A percentile compares a stretch with the other conserved stretches of the same genome.
Evolutionary conservation across 176 grass and related monocot species (phyloP).

Genomic region (Zea luxurians): DNA sequence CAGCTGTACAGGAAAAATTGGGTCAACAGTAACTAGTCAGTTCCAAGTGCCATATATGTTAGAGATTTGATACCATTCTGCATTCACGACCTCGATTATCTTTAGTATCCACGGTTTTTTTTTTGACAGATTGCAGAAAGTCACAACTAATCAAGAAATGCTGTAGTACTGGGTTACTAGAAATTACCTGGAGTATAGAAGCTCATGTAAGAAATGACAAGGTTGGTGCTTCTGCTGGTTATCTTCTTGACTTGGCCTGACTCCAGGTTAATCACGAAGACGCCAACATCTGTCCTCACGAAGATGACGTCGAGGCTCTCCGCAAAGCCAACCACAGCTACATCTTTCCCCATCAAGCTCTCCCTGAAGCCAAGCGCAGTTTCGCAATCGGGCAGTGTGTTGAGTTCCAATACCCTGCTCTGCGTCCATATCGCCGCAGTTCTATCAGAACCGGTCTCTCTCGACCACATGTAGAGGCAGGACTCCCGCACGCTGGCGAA

Average conservation of each 20-base stretch:
- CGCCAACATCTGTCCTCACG: background rate
- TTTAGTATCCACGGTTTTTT: no score
- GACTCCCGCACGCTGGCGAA: conserved; percentile 24
- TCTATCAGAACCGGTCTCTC: conserved; percentile 1
- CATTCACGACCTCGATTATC: background rate
- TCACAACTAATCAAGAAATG: background rate
- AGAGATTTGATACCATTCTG: no score
- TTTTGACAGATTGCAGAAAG: background rate
- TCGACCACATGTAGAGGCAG: conserved; percentile 27
- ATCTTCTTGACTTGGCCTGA: conserved; percentile 19
- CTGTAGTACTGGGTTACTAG: background rate
- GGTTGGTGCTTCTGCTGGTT: background rate
- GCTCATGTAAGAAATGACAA: conserved; percentile 14
- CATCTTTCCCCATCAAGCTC: no score
- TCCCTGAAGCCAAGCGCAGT: no score
- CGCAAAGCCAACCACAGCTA: conserved; percentile 12
- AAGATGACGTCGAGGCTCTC: conserved; percentile 18
- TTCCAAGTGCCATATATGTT: background rate
- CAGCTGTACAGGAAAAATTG: background rate
- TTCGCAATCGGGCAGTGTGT: background rate
- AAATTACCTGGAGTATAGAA: conserved; percentile 41
- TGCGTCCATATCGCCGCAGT: conserved; percentile 9
- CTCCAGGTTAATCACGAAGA: conserved; percentile 23
- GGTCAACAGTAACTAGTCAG: background rate
- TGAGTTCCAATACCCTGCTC: conserved; percentile 31